These are phyloP conservation scores for Globisporangium spinosum DNA, from an alignment of 352 stramenopile genomes.

Conservation along the genomic window DNA sequence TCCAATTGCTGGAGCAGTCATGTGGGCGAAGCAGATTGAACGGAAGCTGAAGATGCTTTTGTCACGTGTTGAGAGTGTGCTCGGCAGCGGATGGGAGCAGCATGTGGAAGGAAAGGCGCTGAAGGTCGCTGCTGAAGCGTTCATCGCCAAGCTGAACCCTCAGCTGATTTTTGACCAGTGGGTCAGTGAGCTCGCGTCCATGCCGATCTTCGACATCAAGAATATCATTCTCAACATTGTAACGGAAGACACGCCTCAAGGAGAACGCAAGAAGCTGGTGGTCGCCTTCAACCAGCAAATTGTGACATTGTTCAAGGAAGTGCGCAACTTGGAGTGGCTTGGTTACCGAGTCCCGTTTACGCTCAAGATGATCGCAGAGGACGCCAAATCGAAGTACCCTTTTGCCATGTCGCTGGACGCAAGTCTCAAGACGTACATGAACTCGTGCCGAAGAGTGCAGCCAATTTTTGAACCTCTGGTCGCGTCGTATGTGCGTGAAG, in stretches of 20 bases:
- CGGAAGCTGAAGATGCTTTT: slow-evolving; percentile 97
- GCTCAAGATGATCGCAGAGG: slow-evolving; percentile 93
- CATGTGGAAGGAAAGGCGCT: slow-evolving; percentile 96
- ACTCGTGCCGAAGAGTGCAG: slow-evolving; percentile 71
- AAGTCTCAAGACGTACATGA: slow-evolving; percentile 93
- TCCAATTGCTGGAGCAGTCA: slow-evolving; percentile 96
- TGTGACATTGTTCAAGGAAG: slow-evolving; percentile 98
- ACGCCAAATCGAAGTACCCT: slow-evolving; percentile 96
- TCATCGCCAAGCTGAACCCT: slow-evolving; percentile 84
- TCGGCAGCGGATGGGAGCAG: slow-evolving; percentile 96
- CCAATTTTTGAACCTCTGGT: slow-evolving; percentile 80
- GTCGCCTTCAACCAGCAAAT: slow-evolving; percentile 97
- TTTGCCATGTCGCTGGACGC: slow-evolving; percentile 96
- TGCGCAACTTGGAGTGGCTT: slow-evolving; percentile 98
- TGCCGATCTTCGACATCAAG: slow-evolving; percentile 90
- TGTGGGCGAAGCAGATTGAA: slow-evolving; percentile 99
- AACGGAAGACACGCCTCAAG: slow-evolving; percentile 69
- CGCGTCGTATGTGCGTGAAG: slow-evolving; percentile 72
- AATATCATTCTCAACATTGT: slow-evolving; percentile 90
- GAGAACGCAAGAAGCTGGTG: slow-evolving; percentile 73
- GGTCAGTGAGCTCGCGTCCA: slow-evolving; percentile 90
- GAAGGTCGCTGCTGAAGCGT: slow-evolving; percentile 87
- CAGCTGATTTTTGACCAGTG: slow-evolving; percentile 94
- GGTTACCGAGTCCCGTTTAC: slow-evolving; percentile 96
- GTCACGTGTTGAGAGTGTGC: slow-evolving; percentile 95